Conservation (phyloP, 495 filamentous ascomycete species). For the Talaromyces ruber region DNA sequence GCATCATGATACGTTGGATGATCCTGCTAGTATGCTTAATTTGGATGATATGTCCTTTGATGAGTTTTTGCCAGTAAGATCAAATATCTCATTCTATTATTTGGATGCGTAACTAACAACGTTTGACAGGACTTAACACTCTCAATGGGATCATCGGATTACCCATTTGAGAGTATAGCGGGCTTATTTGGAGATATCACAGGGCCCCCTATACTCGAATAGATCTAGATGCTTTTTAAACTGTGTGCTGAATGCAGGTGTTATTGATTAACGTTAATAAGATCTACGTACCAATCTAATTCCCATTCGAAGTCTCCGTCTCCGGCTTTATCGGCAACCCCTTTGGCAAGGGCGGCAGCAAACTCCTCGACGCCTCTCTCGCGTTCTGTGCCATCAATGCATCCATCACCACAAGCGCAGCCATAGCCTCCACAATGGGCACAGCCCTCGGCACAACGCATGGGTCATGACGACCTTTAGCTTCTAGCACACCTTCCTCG, state of each 20-base stretch:
- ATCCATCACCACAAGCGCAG: conserved; percentile 84
- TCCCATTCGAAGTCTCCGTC: neutral
- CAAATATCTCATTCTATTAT: neutral
- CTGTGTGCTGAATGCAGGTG: neutral
- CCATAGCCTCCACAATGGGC: conserved; percentile 96
- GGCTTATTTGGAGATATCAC: conserved; percentile 27
- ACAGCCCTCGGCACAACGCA: conserved; percentile 92
- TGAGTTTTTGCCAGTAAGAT: neutral
- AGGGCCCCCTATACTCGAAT: neutral
- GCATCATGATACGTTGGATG: conserved; percentile 5
- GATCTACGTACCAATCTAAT: neutral
- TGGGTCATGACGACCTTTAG: conserved; percentile 93
- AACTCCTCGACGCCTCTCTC: conserved; percentile 39
- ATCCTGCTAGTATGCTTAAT: conserved; percentile 3
- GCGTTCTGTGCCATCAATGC: conserved; percentile 81
- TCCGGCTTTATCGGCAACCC: conserved; percentile 27
- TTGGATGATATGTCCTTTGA: conserved; percentile 1
- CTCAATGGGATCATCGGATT: conserved; percentile 16
- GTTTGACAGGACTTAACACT: conserved; percentile 19
- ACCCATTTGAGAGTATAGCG: conserved; percentile 32
- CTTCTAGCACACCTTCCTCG: conserved; percentile 69
- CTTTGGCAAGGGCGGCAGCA: conserved; percentile 30
- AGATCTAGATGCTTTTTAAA: neutral
- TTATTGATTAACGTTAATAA: neutral
- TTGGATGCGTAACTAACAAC: neutral